Evolutionary conservation across 306 rosid species (phyloP), one percentile per base, ranked within the genome.

Genomic region (Cucurbita maxima): DNA sequence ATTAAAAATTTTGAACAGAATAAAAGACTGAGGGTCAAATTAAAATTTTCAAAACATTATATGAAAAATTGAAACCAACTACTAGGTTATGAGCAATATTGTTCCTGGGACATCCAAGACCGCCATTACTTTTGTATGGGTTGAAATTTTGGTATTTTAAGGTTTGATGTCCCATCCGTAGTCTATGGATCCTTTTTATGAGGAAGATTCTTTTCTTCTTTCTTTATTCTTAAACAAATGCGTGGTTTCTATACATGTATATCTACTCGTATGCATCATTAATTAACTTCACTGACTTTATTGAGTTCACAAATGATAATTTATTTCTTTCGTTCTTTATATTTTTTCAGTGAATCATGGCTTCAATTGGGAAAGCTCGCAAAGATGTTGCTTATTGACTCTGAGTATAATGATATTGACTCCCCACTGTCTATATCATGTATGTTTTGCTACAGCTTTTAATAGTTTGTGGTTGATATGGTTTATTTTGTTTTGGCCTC

Each of bases 281-380:
- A 71, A 44, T 52, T 52, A 30, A 50, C 45, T 15, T 67, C 40
- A 19, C 52, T 18, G 19, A 56, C 38, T 40, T 36, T 41, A 19
- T 61, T 43, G 71, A 5, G 20, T 73, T 56, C 16, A 9, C 82
- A 58, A 58, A 71, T 74, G 76, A 50, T 72, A 19, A 10, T 40
- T 62, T 38, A 4, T 1, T 62, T 20, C 25, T 7, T 57, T 57
- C 11, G 3, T 34, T 60, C 37, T 6, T 47, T 48, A 59, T 44
- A 48, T 82, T 66, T 73, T 83, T 80, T 58, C 82, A 88, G 96
- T 78, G 93, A 87, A 71, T 85, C 98, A 59, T 90, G 96, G 98
- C 53, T 90, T 79, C 94, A 90, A 71, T 93, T 96, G 73, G 89
- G 90, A 74, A 88, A 86, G 76, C 81, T 90, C 77, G 88, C 94